Percentiles rank a stretch among this genome's conserved stretches.
Evolutionary conservation across 2,329 filamentous ascomycete genomes (phyloP).

Genomic region (Trichoderma sp.): DNA sequence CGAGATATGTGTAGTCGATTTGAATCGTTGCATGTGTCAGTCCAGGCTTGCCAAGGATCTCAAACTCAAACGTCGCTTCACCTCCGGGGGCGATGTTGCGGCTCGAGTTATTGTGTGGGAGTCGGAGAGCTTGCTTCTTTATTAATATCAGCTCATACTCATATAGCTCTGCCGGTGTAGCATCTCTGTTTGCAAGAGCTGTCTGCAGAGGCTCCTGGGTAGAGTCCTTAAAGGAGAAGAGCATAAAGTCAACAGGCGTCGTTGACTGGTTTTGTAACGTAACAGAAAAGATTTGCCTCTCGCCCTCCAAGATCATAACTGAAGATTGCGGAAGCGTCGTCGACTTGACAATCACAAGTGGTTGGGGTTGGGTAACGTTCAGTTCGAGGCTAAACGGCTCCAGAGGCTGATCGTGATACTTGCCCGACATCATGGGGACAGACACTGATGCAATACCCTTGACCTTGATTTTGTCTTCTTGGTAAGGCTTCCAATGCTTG

Average conservation of each 20-base stretch:
- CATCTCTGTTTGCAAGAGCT: conserved; percentile 72
- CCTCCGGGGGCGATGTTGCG: conserved; percentile 65
- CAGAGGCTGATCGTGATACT: conserved; percentile 40
- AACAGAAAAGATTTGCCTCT: conserved; percentile 72
- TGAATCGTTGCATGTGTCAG: conserved; percentile 77
- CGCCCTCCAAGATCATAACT: conserved; percentile 90
- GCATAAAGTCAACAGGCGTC: conserved; percentile 76
- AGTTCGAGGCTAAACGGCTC: conserved; percentile 57
- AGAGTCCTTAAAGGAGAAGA: conserved; percentile 88
- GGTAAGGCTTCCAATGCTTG: conserved; percentile 69
- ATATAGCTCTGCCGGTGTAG: conserved; percentile 75
- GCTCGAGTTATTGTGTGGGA: conserved; percentile 50
- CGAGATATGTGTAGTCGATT: conserved; percentile 83
- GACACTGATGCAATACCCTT: conserved; percentile 64
- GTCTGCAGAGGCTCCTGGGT: conserved; percentile 74
- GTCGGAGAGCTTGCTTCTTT: conserved; percentile 66
- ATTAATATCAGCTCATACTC: conserved; percentile 81
- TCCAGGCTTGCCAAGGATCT: conserved; percentile 82
- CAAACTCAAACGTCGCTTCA: conserved; percentile 72
- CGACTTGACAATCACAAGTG: conserved; percentile 70
- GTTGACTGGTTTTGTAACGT: conserved; percentile 76
- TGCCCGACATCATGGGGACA: conserved; percentile 37
- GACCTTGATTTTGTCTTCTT: conserved; percentile 71
- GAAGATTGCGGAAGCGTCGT: conserved; percentile 79
- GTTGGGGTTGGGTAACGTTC: conserved; percentile 77